Conservation (phyloP, 495 filamentous ascomycete genomes). For the Recurvomyces mirabilis region DNA sequence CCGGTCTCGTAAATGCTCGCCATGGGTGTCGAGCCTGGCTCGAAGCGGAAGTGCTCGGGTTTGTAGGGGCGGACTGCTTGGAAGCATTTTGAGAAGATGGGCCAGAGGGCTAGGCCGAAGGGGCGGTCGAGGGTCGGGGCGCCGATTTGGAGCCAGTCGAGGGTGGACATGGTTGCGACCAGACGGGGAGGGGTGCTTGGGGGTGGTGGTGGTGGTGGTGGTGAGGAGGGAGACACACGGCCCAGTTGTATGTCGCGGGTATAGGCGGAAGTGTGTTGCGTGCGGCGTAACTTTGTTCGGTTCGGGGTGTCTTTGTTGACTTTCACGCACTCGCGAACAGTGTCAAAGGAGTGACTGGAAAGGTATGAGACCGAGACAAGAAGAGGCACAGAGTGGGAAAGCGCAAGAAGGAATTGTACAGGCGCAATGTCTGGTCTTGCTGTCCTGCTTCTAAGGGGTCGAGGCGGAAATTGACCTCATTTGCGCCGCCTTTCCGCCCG, state of each 20-base stretch:
- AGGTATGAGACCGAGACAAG: no score
- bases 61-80: conserved; percentile 58
- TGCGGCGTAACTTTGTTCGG: no score
- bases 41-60: conserved; percentile 59
- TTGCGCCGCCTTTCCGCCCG: no score
- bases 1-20: conserved; percentile 56
- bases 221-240: not conserved
- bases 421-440: no score
- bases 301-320: no score
- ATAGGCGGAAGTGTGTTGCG: no score
- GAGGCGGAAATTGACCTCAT: no score
- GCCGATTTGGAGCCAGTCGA: conserved; percentile 30
- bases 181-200: not conserved
- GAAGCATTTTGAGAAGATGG: conserved; percentile 80
- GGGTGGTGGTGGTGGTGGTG: not conserved
- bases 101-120: conserved; percentile 88
- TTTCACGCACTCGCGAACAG: not conserved
- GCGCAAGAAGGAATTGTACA: no score
- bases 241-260: not conserved
- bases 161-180: conserved; percentile 15
- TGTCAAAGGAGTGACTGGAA: conserved; percentile 3
- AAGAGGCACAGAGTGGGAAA: no score
- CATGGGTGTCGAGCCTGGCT: conserved; percentile 55
- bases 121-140: conserved; percentile 75
- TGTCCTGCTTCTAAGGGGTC: no score